Conservation (phyloP, 352 stramenopile species). For the Globisporangium spinosum region DNA sequence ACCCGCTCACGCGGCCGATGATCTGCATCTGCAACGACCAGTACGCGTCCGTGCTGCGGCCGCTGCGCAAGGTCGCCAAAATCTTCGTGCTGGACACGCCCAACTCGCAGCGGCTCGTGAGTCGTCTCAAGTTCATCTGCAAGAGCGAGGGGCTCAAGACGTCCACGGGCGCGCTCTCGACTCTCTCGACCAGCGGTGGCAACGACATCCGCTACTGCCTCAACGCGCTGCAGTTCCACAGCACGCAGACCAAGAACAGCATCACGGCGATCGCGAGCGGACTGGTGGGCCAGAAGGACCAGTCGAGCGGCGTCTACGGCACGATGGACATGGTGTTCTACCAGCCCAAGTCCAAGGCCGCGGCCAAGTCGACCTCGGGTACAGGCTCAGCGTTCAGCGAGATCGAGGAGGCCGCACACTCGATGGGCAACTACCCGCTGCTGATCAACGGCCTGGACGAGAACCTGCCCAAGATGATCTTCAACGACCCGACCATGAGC, state of each 20-base stretch:
- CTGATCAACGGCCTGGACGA: constrained; percentile 88
- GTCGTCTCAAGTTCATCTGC: constrained; percentile 91
- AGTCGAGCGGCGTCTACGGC: constrained; percentile 58
- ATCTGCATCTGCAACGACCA: constrained; percentile 99
- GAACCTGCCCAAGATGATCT: constrained; percentile 85
- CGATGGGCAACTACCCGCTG: constrained; percentile 74
- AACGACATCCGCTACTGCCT: constrained; percentile 95
- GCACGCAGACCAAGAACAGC: constrained; percentile 28
- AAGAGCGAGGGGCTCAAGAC: constrained; percentile 83
- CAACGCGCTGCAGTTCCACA: constrained; percentile 96
- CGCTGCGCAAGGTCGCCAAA: constrained; percentile 91
- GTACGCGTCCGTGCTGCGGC: constrained; percentile 92
- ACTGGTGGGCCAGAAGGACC: constrained; percentile 57
- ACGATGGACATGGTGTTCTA: constrained; percentile 77
- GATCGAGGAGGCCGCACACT: constrained; percentile 65
- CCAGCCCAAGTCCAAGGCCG: constrained; percentile 39
- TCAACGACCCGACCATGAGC: constrained; percentile 88
- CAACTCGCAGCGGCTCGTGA: constrained; percentile 85
- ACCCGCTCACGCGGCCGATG: constrained; percentile 90
- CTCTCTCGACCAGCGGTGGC: constrained; percentile 55
- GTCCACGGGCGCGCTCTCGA: constrained; percentile 60
- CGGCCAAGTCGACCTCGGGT: constrained; percentile 27
- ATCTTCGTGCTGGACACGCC: constrained; percentile 91
- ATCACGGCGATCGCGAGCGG: constrained; percentile 29
- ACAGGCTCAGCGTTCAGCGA: constrained; percentile 28